Base-by-base conservation (phyloP, 352 stramenopile species). In the Peronosclerospora sorghi region DNA sequence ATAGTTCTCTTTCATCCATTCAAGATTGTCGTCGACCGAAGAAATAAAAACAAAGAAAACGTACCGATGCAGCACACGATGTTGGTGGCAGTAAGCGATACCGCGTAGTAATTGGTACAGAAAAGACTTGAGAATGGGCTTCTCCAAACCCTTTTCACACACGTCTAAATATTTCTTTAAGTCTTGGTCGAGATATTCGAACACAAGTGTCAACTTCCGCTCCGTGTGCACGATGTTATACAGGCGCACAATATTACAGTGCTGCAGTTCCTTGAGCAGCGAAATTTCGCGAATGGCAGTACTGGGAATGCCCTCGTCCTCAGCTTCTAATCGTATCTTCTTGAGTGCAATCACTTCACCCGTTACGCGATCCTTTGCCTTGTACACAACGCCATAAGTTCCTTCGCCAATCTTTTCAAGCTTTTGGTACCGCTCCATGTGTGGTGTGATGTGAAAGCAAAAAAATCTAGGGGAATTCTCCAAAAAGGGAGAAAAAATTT, bases 161-260 rank as follows among this genome's bases (percentile, higher is more conserved):
- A 98, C 87, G 58, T 99, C 97, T 21, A 99, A 71, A 65, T 99
- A 99, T 65, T 99, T 99, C 69, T 99, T 99, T 13, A 99, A 75
- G 67, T 99, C 97, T 65, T 98, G 94, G 63, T 99, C 96, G 18
- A 99, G 65, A 68, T 98, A 99, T 76, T 99, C 97, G 68, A 99
- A 99, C 13, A 99, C 97, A 12, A 99, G 80, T 40, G 96, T 99
- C 35, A 99, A 78, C 66, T 98, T 97, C 27, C 87, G 73, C 64
- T 99, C 95, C 32, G 95, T 98, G 76, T 99, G 96, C 45, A 99
- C 95, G 10, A 99, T 97, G 69, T 99, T 97, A 76, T 98, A 99
- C 26, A 99, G 76, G 35, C 77, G 78, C 35, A 99, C 87, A 54
- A 99, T 98, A 66, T 98, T 98, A 53, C 89, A 79, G 65, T 99